Evolutionary conservation across 2,329 filamentous ascomycete species (phyloP).

Genomic region (Verticillium tricorpus): DNA sequence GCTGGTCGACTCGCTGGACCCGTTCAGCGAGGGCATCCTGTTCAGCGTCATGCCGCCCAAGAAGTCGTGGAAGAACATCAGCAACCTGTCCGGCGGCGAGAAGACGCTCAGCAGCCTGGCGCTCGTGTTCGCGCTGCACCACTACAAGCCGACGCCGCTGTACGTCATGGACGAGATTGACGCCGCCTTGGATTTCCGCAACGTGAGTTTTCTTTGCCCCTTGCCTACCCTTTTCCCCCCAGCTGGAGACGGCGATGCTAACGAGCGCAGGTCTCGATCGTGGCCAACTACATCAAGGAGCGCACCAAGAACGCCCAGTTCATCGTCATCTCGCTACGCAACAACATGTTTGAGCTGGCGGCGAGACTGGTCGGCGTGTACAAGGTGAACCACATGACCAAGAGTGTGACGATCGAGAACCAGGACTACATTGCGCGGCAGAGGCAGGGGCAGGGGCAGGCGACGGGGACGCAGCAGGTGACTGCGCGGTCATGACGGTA

Average conservation of each 20-base stretch:
- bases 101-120: conserved; percentile 93
- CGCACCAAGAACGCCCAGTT: conserved; percentile 99
- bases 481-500: neutral
- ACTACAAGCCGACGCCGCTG: conserved; percentile 94
- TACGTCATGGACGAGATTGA: conserved; percentile 99
- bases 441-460: conserved; percentile 23
- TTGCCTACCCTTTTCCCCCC: too few relatives aligned
- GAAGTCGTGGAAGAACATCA: conserved; percentile 99
- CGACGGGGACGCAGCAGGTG: conserved; percentile 8
- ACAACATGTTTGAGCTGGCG: conserved; percentile 99
- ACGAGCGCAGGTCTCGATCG: conserved; percentile 74
- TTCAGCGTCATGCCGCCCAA: conserved; percentile 99
- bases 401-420: conserved; percentile 87
- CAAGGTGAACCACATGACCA: conserved; percentile 99
- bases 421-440: conserved; percentile 61
- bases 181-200: conserved; percentile 93
- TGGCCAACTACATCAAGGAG: conserved; percentile 98
- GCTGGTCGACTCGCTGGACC: conserved; percentile 91
- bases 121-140: conserved; percentile 94
- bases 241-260: conserved; percentile 5
- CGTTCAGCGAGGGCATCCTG: conserved; percentile 92
- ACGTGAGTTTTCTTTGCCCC: conserved; percentile 80
- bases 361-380: conserved; percentile 93
- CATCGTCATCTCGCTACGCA: conserved; percentile 93
- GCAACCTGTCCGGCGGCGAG: conserved; percentile 91